A percentile compares a stretch with the other conserved stretches of the same genome.
Evolutionary conservation across 352 stramenopile species (phyloP).

Genomic region (Globisporangium emineosum): DNA sequence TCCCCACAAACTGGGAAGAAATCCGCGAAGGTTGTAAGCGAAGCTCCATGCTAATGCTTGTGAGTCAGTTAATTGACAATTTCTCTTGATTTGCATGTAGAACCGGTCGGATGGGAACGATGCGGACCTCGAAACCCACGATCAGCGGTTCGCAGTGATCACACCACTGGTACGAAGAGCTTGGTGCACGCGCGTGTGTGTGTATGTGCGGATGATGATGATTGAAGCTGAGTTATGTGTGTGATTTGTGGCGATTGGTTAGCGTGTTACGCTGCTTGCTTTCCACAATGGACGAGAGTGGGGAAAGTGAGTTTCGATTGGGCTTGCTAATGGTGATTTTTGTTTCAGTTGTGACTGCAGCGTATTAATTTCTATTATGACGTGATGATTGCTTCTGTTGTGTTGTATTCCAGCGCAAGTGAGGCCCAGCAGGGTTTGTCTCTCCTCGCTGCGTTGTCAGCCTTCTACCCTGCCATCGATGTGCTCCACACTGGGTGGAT

Average conservation of each 20-base stretch:
- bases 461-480: slow-evolving; percentile 73
- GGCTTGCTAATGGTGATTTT: no score
- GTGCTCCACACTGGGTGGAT: slow-evolving; percentile 69
- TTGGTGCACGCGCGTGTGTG: neutral
- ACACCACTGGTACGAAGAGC: slow-evolving; percentile 49
- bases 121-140: slow-evolving; percentile 41
- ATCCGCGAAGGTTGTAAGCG: slow-evolving; percentile 55
- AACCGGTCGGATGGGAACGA: slow-evolving; percentile 59
- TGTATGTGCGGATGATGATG: neutral
- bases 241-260: neutral
- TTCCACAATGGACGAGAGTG: slow-evolving; percentile 77
- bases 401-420: slow-evolving; percentile 31
- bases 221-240: neutral
- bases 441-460: slow-evolving; percentile 67
- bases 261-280: slow-evolving; percentile 73
- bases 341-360: no score
- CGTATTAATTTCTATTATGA: slow-evolving; percentile 5
- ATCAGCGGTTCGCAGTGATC: slow-evolving; percentile 77
- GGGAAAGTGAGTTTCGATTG: slow-evolving; percentile 31
- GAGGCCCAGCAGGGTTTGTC: slow-evolving; percentile 78
- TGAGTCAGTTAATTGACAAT: neutral
- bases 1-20: slow-evolving; percentile 41
- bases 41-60: slow-evolving; percentile 1
- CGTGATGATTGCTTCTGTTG: neutral
- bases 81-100: slow-evolving; percentile 19